These are phyloP conservation scores for Solanum sejunctum DNA, from an alignment of 257 asterid genomes.

Conservation along the genomic window DNA sequence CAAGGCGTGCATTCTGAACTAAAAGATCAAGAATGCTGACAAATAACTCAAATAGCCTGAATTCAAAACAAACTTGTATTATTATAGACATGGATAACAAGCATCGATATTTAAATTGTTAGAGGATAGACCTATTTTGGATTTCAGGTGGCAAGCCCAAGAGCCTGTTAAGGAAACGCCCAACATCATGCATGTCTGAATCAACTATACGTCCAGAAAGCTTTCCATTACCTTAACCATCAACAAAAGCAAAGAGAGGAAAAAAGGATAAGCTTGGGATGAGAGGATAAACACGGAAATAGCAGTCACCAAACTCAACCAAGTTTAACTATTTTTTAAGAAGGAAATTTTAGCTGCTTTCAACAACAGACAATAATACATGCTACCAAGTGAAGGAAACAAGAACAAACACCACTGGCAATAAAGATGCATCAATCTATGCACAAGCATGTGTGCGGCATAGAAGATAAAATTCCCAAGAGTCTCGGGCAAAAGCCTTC, in stretches of 20 bases:
- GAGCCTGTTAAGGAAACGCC: slow-evolving; percentile 92
- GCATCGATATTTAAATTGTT: background rate
- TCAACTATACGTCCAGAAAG: slow-evolving; percentile 77
- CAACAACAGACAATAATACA: background rate
- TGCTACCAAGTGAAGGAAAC: background rate
- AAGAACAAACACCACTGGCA: background rate
- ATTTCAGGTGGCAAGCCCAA: slow-evolving; percentile 89
- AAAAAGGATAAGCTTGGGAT: background rate
- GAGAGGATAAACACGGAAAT: background rate
- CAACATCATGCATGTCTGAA: slow-evolving; percentile 95
- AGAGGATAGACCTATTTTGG: slow-evolving; percentile 64
- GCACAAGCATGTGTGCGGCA: background rate
- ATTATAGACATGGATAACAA: background rate
- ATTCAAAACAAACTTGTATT: slow-evolving; percentile 7
- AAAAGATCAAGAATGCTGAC: slow-evolving; percentile 72
- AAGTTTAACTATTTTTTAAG: background rate
- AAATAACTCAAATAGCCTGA: slow-evolving; percentile 92
- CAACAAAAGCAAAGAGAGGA: background rate
- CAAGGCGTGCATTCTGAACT: slow-evolving; percentile 67
- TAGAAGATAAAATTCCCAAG: background rate
- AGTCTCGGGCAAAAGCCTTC: background rate
- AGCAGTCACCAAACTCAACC: background rate
- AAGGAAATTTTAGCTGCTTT: background rate
- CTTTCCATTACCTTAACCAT: slow-evolving; percentile 54
- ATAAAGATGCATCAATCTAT: background rate